Conservation (phyloP, 2,329 filamentous ascomycete genomes). For the Cladosporium sp. region DNA sequence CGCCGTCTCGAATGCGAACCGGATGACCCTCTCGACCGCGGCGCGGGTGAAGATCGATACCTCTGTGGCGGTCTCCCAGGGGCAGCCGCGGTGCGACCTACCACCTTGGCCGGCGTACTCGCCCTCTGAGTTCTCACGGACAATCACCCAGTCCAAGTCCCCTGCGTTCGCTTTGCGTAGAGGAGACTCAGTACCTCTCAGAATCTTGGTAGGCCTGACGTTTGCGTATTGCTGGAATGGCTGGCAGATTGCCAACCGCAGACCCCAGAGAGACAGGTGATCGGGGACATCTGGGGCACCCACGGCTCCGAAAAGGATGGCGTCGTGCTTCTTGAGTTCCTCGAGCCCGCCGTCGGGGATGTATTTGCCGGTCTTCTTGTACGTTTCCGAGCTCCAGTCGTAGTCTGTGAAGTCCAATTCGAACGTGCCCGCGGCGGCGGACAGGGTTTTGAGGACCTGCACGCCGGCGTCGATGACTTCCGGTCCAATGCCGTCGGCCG, state of each 20-base stretch:
- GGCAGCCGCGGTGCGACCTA: slow-evolving; percentile 53
- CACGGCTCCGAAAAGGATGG: slow-evolving; percentile 66
- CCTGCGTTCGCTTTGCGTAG: slow-evolving; percentile 51
- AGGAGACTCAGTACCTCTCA: slow-evolving; percentile 57
- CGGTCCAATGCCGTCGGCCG: slow-evolving; percentile 65
- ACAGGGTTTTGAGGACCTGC: slow-evolving; percentile 55
- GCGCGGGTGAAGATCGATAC: slow-evolving; percentile 61
- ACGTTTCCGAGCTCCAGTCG: slow-evolving; percentile 65
- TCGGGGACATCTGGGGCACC: slow-evolving; percentile 51
- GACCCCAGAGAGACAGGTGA: slow-evolving; percentile 54
- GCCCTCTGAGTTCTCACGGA: slow-evolving; percentile 64
- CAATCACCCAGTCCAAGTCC: slow-evolving; percentile 63
- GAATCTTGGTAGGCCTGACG: slow-evolving; percentile 56
- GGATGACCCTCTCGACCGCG: slow-evolving; percentile 55
- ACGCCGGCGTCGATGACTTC: slow-evolving; percentile 65
- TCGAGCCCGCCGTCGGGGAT: slow-evolving; percentile 59
- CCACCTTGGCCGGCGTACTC: slow-evolving; percentile 65
- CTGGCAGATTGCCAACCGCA: slow-evolving; percentile 53
- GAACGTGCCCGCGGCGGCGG: slow-evolving; percentile 52
- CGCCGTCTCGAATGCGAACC: slow-evolving; percentile 61
- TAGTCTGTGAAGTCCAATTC: slow-evolving; percentile 57
- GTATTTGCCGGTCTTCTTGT: slow-evolving; percentile 62
- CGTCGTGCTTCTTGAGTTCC: slow-evolving; percentile 56
- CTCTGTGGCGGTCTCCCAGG: slow-evolving; percentile 61
- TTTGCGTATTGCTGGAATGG: slow-evolving; percentile 56